Evolutionary conservation across 1,139 yeast genomes (phyloP).

Genomic region (Pichia inconspicua): DNA sequence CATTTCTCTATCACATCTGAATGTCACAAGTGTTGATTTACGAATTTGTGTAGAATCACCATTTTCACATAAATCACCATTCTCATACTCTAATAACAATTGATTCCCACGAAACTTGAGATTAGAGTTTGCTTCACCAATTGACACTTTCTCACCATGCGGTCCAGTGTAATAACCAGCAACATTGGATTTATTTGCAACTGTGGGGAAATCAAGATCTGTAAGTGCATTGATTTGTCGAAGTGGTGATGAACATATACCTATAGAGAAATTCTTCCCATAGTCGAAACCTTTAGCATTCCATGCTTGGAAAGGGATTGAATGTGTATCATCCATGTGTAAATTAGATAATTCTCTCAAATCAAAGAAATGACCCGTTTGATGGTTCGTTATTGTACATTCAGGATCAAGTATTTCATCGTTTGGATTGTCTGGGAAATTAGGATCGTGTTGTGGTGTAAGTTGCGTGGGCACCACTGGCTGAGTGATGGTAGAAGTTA

Average conservation of each 20-base stretch:
- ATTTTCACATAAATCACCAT: conserved; percentile 57
- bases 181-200: conserved; percentile 41
- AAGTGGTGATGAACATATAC: conserved; percentile 66
- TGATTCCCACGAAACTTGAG: conserved; percentile 70
- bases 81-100: conserved; percentile 58
- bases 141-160: conserved; percentile 38
- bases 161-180: conserved; percentile 57
- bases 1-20: conserved; percentile 75
- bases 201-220: conserved; percentile 33
- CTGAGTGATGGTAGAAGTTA: background rate
- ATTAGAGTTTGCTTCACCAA: conserved; percentile 53
- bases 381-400: conserved; percentile 49
- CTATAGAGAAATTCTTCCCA: conserved; percentile 69
- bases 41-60: conserved; percentile 34
- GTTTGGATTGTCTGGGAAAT: background rate
- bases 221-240: conserved; percentile 19
- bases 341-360: conserved; percentile 42
- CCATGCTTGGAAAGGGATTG: conserved; percentile 40
- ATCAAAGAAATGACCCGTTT: conserved; percentile 48
- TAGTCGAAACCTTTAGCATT: conserved; percentile 63
- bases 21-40: conserved; percentile 61
- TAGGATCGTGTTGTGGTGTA: background rate
- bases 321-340: conserved; percentile 32
- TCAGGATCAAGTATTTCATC: background rate
- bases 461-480: background rate